A percentile compares a stretch with the other conserved stretches of the same genome.
phyloP scores from a whole-genome alignment of 495 filamentous ascomycete species.

The Lasiosphaeria ovina region DNA sequence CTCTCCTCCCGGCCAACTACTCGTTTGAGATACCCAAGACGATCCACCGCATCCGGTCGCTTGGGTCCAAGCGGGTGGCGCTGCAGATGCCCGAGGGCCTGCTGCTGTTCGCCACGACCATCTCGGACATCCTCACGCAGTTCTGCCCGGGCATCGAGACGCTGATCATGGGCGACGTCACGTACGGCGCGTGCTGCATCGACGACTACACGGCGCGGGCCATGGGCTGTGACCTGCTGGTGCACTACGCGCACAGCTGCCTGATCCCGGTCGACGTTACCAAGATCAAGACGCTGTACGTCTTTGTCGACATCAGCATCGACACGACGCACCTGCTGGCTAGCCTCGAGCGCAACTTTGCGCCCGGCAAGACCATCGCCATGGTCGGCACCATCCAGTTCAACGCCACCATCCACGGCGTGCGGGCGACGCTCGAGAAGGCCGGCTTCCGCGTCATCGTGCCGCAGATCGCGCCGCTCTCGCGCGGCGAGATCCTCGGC shows the following conservation, averaged over 20 bases:
- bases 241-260: slow-evolving; percentile 97
- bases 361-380: slow-evolving; percentile 78
- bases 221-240: slow-evolving; percentile 88
- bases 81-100: slow-evolving; percentile 97
- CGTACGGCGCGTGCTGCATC: slow-evolving; percentile 97
- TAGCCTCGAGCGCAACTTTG: slow-evolving; percentile 86
- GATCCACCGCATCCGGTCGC: slow-evolving; percentile 84
- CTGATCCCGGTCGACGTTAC: slow-evolving; percentile 95
- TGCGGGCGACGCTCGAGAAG: slow-evolving; percentile 69
- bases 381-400: slow-evolving; percentile 98
- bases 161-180: slow-evolving; percentile 98
- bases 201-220: slow-evolving; percentile 97
- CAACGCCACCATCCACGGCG: slow-evolving; percentile 89
- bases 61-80: slow-evolving; percentile 73
- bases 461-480: slow-evolving; percentile 89
- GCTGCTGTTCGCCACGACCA: slow-evolving; percentile 93
- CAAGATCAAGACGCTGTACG: slow-evolving; percentile 91
- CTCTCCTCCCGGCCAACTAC: slow-evolving; percentile 88
- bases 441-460: slow-evolving; percentile 81
- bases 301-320: slow-evolving; percentile 97
- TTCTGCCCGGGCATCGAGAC: slow-evolving; percentile 92
- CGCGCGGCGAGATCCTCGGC: slow-evolving; percentile 91
- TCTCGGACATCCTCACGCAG: slow-evolving; percentile 91
- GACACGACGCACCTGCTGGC: slow-evolving; percentile 82
- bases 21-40: slow-evolving; percentile 98